Evolutionary conservation across 257 asterid species (phyloP).

Genomic region (Solanum phureja): DNA sequence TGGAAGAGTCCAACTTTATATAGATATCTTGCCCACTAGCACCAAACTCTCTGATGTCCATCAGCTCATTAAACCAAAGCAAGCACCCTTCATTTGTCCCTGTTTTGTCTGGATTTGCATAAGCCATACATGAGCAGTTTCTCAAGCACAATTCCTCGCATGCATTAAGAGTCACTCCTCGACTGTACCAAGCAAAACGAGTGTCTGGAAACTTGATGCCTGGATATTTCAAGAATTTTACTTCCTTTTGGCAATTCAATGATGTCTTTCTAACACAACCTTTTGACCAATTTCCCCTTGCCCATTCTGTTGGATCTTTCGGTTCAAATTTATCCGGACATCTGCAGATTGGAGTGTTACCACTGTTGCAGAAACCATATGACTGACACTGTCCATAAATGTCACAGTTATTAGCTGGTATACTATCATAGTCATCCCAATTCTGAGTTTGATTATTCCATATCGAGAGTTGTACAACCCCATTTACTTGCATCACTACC

Average conservation of each 20-base stretch:
- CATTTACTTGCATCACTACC: slow-evolving; percentile 12
- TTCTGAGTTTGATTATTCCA: slow-evolving; percentile 15
- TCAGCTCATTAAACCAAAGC: background rate
- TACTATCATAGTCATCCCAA: slow-evolving; percentile 13
- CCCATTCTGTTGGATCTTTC: slow-evolving; percentile 16
- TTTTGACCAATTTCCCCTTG: slow-evolving; percentile 10
- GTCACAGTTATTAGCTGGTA: slow-evolving; percentile 21
- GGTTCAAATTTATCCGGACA: slow-evolving; percentile 32
- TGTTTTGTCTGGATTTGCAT: background rate
- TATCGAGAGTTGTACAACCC: slow-evolving; percentile 3
- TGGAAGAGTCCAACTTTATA: background rate
- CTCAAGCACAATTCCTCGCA: slow-evolving; percentile 4
- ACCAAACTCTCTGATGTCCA: background rate
- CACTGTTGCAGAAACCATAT: slow-evolving; percentile 18
- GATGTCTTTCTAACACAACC: slow-evolving; percentile 23
- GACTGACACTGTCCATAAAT: slow-evolving; percentile 15
- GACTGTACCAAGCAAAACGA: background rate
- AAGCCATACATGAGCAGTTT: background rate
- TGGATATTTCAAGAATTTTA: slow-evolving; percentile 17
- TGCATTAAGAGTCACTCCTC: background rate
- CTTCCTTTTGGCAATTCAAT: slow-evolving; percentile 10
- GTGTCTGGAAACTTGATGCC: slow-evolving; percentile 26
- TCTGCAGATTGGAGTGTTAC: slow-evolving; percentile 1
- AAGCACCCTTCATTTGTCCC: background rate
- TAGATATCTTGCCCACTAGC: background rate